Evolutionary conservation across 2,329 filamentous ascomycete species (phyloP), one percentile per base, ranked within the genome.

Genomic region (Monilinia polystroma): DNA sequence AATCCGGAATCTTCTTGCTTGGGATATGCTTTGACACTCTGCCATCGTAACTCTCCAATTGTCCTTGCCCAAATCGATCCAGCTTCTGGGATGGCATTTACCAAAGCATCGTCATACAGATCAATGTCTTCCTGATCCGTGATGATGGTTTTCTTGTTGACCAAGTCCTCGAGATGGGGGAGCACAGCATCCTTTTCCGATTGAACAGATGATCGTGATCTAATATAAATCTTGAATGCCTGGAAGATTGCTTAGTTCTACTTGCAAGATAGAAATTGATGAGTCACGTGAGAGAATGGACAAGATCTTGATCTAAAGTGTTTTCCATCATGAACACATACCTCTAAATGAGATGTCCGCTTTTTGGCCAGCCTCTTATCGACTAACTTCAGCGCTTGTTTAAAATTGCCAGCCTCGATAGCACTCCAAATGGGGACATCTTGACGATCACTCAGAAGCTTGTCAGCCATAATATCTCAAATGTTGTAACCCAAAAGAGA

Each of bases 321-420:
- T 53, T 43, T n/a, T 7, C 11, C 49, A 54, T 23, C 47, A 43
- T 55, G 29, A 32, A 49, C 23, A 71, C 74, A 51, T 70, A 77
- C 76, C 71, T 76, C 70, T 29, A 75, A 68, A 66, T 77, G 76
- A 32, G 74, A 72, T 6, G 71, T 71, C 16, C 60, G 68, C 35
- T 73, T 75, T 68, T 77, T 77, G 32, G 72, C 67, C 41, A 77
- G 60, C 55, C 73, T 72, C 68, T 77, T 77, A 12, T 77, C 75
- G 4, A 77, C 73, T 4, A 76, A 68, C 67, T 76, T 77, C 52
- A 76, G 68, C 14, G 76, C 76, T 67, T 76, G 74, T 69, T 77
- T 77, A 63, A 71, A 75, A 68, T 76, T 76, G 43, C 70, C 72
- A n/a, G 71, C 71, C 52, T 77, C 75, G 54, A 77, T 74, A 18